Evolutionary conservation across 805 yeast genomes (phyloP), one percentile per base, ranked within the genome.

Genomic region (Metschnikowia reukaufii): DNA sequence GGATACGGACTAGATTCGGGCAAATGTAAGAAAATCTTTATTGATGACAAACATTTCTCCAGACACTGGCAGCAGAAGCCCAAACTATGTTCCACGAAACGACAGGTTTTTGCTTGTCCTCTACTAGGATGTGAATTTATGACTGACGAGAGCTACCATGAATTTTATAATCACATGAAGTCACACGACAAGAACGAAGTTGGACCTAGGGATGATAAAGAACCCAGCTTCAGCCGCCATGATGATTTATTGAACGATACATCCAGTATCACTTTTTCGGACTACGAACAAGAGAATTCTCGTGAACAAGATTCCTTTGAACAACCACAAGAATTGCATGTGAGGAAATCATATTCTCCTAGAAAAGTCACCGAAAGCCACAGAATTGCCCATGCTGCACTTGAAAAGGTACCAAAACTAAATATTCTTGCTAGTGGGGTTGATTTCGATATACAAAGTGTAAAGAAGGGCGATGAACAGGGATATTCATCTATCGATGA

Each of bases 81-180:
- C 12, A 15, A n/a, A 42, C 57, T 12, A 6, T 70, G 75, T 45
- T 65, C 73, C 2, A 8, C 45, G 5, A 60, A 58, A 47, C 57
- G 53, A 20, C 74, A 68, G 47, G 69, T 67, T 2, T 57, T 65
- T 38, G 46, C 61, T 4, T 70, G 76, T 50, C 74, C 76, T 2
- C 47, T 70, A 16, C 50, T 71, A 27, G 76, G 76, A 8, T 71
- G 76, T 52, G 72, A 65, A 1, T 70, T 54, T 48, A 61, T 65
- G 60, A 67, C 74, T 0, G 72, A 67, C 25, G 66, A 60, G 6
- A 34, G 51, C 30, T 53, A 46, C 44, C 19, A 20, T 1, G 54
- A 47, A 35, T 49, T 47, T n/a, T 19, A 25, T 27, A 21, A 32
- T 18, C 58, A 55, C 37, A 34, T 51, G 10, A 17, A 23, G 15